Percentiles rank a stretch among this genome's conserved stretches.
phyloP scores from a whole-genome alignment of 257 asterid genomes.

The Asclepias syriaca region DNA sequence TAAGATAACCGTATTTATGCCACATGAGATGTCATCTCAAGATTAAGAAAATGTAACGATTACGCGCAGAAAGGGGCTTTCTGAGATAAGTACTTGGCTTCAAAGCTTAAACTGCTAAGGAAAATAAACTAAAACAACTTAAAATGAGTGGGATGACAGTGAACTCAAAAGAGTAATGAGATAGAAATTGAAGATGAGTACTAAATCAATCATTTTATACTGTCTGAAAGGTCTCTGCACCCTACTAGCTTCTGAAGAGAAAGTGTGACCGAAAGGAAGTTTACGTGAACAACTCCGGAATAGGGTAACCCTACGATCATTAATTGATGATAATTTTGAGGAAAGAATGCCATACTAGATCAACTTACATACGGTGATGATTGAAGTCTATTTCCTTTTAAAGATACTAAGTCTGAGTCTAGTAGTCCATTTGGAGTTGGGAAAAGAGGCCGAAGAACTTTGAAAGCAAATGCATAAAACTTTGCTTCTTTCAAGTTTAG shows the following conservation, averaged over 20 bases:
- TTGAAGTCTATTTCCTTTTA: neutral
- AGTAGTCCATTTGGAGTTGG: neutral
- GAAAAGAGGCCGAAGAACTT: neutral
- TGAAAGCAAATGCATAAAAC: neutral
- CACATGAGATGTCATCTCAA: neutral
- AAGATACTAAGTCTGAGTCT: neutral
- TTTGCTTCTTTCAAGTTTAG: neutral
- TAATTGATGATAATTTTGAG: neutral
- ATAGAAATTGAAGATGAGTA: neutral
- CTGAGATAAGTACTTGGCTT: neutral
- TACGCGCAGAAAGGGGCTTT: neutral
- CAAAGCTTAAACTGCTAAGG: neutral
- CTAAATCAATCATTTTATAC: neutral
- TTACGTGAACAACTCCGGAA: neutral
- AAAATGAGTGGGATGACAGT: neutral
- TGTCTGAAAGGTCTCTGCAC: neutral
- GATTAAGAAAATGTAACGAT: neutral
- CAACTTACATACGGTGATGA: neutral
- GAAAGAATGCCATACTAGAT: neutral
- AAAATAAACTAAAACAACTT: neutral
- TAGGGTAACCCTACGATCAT: neutral
- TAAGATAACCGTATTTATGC: neutral
- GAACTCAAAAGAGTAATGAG: neutral
- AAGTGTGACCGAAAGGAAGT: neutral
- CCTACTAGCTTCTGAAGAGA: neutral